Evolutionary conservation across 1,139 yeast genomes (phyloP), one percentile per base, ranked within the genome.

Genomic region (Spencermartinsiella ligniputridi): DNA sequence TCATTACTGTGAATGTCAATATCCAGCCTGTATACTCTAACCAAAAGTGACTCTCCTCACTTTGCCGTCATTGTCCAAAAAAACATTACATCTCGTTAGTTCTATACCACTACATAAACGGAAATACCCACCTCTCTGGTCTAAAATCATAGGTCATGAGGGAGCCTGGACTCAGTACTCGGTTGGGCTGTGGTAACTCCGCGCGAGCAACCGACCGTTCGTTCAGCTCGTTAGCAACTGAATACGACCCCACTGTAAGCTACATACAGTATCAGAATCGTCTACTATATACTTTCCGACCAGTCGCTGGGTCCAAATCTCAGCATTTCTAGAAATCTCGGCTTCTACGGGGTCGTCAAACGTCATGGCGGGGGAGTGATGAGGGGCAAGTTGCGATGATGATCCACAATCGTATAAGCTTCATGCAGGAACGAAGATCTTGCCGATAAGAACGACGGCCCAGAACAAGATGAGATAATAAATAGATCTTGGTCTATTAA

Each of bases 281-380:
- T 52, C 50, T 6, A 55, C 54, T 27, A 58, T 40, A 21, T 42
- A 45, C 49, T 57, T 57, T 16, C 61, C 62, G n/a, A 44, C 50
- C 11, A 58, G 50, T 42, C 51, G 52, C 32, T 36, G 35, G 17
- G 40, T 38, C 61, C 61, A 57, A 15, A 15, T n/a, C n/a, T 27
- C 32, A 9, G 32, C 32, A 9, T 27, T 9, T 9, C 15, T 9
- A 15, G 8, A 15, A 27, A 27, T 27, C 32, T 27, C 32, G 15
- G 15, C 32, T n/a, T 27, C 32, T 27, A 27, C 32, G 8, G 32
- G 32, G 32, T 27, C 32, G 15, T 27, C 32, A 27, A 27, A 27
- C n/a, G 32, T 27, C 32, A 27, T 27, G 32, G 32, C 15, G 32
- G 32, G 32, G 32, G 25, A 6, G 25, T 22, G 25, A 22, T 22